Conservation (phyloP, 2,329 filamentous ascomycete species). For the Sclerotinia nivalis region DNA sequence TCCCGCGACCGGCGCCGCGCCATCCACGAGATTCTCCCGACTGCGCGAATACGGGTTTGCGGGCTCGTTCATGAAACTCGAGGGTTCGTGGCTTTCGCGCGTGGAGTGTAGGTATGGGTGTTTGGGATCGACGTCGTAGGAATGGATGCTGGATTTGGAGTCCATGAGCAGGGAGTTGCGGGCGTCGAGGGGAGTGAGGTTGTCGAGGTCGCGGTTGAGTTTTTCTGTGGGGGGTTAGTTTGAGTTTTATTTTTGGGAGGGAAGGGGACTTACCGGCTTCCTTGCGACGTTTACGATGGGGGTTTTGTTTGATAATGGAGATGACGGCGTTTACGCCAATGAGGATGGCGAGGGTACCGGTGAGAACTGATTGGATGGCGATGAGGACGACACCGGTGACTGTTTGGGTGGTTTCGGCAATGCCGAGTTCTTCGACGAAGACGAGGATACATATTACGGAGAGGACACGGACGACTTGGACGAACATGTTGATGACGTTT, state of each 20-base stretch:
- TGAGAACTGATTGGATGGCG: constrained; percentile 83
- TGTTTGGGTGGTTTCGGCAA: constrained; percentile 89
- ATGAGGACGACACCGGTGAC: constrained; percentile 92
- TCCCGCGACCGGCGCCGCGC: constrained; percentile 14
- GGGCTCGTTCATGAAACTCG: constrained; percentile 36
- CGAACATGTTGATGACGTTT: constrained; percentile 91
- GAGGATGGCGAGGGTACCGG: constrained; percentile 78
- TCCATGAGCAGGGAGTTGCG: constrained; percentile 73
- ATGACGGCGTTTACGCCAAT: constrained; percentile 88
- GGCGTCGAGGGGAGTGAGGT: constrained; percentile 81
- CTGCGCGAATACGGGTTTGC: constrained; percentile 35
- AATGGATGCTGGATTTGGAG: constrained; percentile 17
- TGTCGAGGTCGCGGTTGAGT: constrained; percentile 72
- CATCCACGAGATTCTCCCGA: constrained; percentile 19
- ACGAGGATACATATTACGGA: constrained; percentile 87
- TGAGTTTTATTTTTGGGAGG: background rate
- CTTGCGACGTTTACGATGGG: constrained; percentile 84
- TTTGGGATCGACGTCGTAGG: constrained; percentile 28
- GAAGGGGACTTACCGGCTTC: constrained; percentile 71
- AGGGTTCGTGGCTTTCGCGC: constrained; percentile 24
- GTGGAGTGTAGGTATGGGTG: constrained; percentile 28
- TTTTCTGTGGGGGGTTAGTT: constrained; percentile 58
- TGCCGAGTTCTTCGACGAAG: constrained; percentile 90
- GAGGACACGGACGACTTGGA: constrained; percentile 84
- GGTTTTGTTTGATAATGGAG: constrained; percentile 81